Evolutionary conservation across 805 yeast genomes (phyloP).

Genomic region (Groenewaldozyma salmanticensis): DNA sequence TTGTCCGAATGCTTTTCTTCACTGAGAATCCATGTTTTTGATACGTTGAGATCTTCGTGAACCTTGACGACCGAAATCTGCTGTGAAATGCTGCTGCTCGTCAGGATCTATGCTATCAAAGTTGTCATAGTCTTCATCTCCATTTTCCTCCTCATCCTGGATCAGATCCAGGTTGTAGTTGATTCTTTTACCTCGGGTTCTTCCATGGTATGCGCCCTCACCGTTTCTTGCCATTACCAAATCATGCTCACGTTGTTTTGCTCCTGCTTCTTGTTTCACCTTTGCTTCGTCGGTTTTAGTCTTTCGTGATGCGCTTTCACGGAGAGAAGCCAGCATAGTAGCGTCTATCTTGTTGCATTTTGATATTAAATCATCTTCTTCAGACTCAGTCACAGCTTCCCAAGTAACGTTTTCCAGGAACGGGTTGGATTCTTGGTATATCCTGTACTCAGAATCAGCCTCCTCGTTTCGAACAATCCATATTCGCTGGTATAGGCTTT

Average conservation of each 20-base stretch:
- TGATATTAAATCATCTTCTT: slow-evolving; percentile 20
- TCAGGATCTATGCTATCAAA: too few relatives aligned
- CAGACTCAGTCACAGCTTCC: slow-evolving; percentile 25
- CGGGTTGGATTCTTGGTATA: slow-evolving; percentile 27
- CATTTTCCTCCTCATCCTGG: background rate
- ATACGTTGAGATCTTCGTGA: too few relatives aligned
- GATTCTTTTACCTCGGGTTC: slow-evolving; percentile 25
- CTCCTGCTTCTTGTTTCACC: slow-evolving; percentile 6
- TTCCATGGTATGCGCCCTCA: slow-evolving; percentile 23
- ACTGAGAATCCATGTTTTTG: too few relatives aligned
- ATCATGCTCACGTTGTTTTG: slow-evolving; percentile 14
- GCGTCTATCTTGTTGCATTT: too few relatives aligned
- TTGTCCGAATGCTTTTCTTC: too few relatives aligned
- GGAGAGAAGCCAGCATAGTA: slow-evolving; percentile 9
- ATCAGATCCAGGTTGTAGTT: slow-evolving; percentile 18
- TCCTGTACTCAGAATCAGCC: slow-evolving; percentile 13
- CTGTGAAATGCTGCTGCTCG: too few relatives aligned
- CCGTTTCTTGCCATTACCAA: slow-evolving; percentile 17
- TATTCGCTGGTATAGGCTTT: slow-evolving; percentile 15
- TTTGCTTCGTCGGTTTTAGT: background rate
- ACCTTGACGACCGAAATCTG: too few relatives aligned
- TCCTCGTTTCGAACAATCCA: slow-evolving; percentile 16
- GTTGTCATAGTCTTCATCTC: background rate
- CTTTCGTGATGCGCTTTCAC: background rate
- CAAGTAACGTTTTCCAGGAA: slow-evolving; percentile 24